Percentiles rank a stretch among this genome's conserved stretches.
Evolutionary conservation across 257 asterid genomes (phyloP).

Genomic region (Rehmannia glutinosa): DNA sequence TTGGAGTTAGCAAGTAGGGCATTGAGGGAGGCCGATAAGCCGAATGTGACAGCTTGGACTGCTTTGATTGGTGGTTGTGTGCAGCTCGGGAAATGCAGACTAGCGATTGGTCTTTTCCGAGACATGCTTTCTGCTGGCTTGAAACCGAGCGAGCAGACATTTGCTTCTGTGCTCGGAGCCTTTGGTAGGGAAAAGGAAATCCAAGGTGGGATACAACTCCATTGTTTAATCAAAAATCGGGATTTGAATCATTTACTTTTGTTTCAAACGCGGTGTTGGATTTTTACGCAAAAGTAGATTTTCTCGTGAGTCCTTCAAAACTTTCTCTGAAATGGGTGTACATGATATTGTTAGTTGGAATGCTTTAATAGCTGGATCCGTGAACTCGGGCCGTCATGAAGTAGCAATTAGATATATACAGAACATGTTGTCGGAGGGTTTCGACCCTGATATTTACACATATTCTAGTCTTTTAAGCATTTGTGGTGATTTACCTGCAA

Average conservation of each 20-base stretch:
- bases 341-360: conserved; percentile 73
- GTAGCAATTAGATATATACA: conserved; percentile 37
- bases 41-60: conserved; percentile 67
- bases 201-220: conserved; percentile 54
- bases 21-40: conserved; percentile 44
- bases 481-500: conserved; percentile 70
- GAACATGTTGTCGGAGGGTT: conserved; percentile 43
- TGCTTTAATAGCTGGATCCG: conserved; percentile 54
- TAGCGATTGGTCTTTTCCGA: conserved; percentile 47
- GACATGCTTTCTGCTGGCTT: conserved; percentile 42
- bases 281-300: conserved; percentile 47
- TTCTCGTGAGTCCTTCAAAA: conserved; percentile 41
- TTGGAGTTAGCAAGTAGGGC: conserved; percentile 49
- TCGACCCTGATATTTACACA: conserved; percentile 53
- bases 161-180: conserved; percentile 69
- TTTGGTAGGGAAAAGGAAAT: conserved; percentile 40
- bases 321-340: conserved; percentile 40
- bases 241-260: conserved; percentile 47
- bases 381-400: conserved; percentile 28
- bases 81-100: conserved; percentile 40
- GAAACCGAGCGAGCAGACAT: conserved; percentile 61
- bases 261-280: conserved; percentile 56
- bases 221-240: conserved; percentile 49
- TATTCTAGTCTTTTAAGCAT: conserved; percentile 64
- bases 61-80: conserved; percentile 74